phyloP scores from a whole-genome alignment of 2,329 filamentous ascomycete species.

The Cryoendolithus antarcticus region DNA sequence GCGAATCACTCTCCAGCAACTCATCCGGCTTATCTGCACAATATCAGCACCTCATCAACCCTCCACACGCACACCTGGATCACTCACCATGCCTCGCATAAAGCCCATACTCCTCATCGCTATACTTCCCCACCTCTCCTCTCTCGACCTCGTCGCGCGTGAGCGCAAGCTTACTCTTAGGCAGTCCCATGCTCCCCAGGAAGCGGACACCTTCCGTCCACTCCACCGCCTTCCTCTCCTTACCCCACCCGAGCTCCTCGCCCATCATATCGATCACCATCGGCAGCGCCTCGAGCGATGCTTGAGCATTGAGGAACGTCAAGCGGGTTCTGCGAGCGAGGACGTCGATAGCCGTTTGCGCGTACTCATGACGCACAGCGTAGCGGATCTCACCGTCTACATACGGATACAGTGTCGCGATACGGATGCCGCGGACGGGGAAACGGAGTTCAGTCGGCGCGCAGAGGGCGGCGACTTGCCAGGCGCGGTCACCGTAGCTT shows the following conservation, averaged over 20 bases:
- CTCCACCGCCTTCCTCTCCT: conserved; percentile 59
- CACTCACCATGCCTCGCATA: conserved; percentile 40
- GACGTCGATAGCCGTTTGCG: conserved; percentile 84
- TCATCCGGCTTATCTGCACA: conserved; percentile 41
- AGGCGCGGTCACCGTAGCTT: conserved; percentile 84
- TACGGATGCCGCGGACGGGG: conserved; percentile 69
- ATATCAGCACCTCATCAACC: conserved; percentile 1
- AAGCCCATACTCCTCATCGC: conserved; percentile 36
- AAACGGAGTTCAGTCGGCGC: conserved; percentile 67
- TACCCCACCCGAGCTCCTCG: conserved; percentile 69
- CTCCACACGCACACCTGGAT: background rate
- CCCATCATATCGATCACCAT: conserved; percentile 80
- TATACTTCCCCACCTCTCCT: conserved; percentile 38
- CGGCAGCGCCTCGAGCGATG: conserved; percentile 74
- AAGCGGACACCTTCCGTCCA: conserved; percentile 59
- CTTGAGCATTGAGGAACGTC: conserved; percentile 85
- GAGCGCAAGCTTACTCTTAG: conserved; percentile 42
- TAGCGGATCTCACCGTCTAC: conserved; percentile 87
- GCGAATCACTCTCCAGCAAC: conserved; percentile 38
- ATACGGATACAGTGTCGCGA: conserved; percentile 74
- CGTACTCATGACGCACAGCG: conserved; percentile 78
- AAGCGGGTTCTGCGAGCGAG: conserved; percentile 73
- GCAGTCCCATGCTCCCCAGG: conserved; percentile 50
- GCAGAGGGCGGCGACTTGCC: conserved; percentile 76
- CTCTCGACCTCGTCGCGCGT: conserved; percentile 47